Conservation (phyloP, 78 protist genomes). For the Dictyostelium firmibasis region DNA sequence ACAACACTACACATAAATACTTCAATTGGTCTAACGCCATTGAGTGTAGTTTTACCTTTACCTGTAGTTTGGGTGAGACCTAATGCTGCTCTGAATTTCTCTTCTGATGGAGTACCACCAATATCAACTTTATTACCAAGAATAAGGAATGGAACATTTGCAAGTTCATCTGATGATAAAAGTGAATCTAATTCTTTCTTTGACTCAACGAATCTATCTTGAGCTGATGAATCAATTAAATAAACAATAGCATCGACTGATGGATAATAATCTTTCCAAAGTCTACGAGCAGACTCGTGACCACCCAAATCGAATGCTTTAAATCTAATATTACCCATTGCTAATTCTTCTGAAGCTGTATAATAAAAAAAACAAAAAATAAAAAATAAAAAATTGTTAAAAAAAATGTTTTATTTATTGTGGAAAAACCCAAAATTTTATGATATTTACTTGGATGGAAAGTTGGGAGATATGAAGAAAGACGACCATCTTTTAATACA, state of each 20-base stretch:
- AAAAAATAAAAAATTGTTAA: not conserved
- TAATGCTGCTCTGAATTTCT: conserved; percentile 88
- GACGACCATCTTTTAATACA: conserved; percentile 94
- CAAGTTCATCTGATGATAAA: conserved; percentile 86
- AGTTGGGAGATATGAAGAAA: conserved; percentile 92
- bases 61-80: conserved; percentile 94
- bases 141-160: conserved; percentile 96
- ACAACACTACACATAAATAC: conserved; percentile 99
- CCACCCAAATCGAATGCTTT: conserved; percentile 98
- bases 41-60: conserved; percentile 81
- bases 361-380: not conserved
- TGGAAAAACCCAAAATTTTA: too few species aligned
- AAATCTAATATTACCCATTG: conserved; percentile 95
- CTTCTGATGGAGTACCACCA: conserved; percentile 92
- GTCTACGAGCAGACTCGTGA: conserved; percentile 94
- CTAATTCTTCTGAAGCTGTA: conserved; percentile 94
- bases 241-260: conserved; percentile 97
- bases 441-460: conserved; percentile 94
- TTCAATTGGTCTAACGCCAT: conserved; percentile 96
- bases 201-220: conserved; percentile 94
- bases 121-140: conserved; percentile 99
- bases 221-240: conserved; percentile 95
- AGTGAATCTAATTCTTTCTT: conserved; percentile 95
- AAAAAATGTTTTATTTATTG: not conserved
- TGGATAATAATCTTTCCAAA: conserved; percentile 97